These are phyloP conservation scores for Fusarium buxicola DNA, from an alignment of 2,329 filamentous ascomycete genomes.

Conservation along the genomic window DNA sequence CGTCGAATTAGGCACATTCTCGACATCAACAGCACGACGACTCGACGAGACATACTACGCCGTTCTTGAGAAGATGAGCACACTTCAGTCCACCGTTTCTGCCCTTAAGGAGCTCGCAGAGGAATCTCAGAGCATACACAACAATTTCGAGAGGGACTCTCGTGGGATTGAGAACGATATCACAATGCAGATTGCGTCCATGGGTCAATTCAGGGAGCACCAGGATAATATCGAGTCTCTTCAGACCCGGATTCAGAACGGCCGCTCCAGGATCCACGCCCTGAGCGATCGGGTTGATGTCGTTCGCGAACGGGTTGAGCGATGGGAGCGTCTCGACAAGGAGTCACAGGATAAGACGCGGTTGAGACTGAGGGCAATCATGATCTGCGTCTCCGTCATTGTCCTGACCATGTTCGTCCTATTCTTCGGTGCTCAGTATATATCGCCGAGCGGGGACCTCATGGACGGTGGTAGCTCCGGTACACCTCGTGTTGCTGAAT, in stretches of 20 bases:
- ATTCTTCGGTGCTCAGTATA: conserved; percentile 49
- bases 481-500: conserved; percentile 36
- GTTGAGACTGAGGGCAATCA: conserved; percentile 70
- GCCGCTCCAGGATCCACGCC: conserved; percentile 68
- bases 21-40: conserved; percentile 70
- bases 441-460: conserved; percentile 23
- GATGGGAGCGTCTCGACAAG: conserved; percentile 74
- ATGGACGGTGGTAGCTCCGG: conserved; percentile 15
- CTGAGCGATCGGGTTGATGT: conserved; percentile 73
- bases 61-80: conserved; percentile 74
- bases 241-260: conserved; percentile 69
- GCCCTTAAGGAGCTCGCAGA: conserved; percentile 75
- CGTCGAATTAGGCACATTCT: conserved; percentile 67
- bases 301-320: conserved; percentile 72
- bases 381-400: conserved; percentile 66
- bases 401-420: conserved; percentile 62
- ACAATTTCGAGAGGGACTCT: conserved; percentile 70
- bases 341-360: conserved; percentile 77
- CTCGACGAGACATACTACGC: conserved; percentile 82
- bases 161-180: conserved; percentile 70
- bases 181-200: conserved; percentile 67
- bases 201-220: conserved; percentile 74
- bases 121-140: conserved; percentile 68
- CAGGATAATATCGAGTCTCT: conserved; percentile 71
- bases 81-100: conserved; percentile 72